Evolutionary conservation across 1,284 basidiomycete species (phyloP).

Genomic region (Puccinia polysora): DNA sequence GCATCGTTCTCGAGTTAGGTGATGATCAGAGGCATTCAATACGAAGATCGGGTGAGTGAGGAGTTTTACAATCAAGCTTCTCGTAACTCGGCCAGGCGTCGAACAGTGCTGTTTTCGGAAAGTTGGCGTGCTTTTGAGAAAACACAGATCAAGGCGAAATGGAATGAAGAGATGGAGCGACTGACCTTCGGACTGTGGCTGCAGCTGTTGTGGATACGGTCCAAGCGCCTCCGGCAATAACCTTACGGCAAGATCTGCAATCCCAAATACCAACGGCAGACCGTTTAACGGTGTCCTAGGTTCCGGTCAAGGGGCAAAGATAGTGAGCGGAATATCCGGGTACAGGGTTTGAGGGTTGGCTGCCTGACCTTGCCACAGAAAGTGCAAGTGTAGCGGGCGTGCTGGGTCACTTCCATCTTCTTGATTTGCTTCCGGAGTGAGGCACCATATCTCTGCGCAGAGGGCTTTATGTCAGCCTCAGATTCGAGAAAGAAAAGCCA

Average conservation of each 20-base stretch:
- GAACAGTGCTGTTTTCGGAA: constrained; percentile 44
- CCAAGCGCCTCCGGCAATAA: constrained; percentile 97
- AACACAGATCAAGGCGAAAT: not conserved
- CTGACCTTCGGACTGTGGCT: constrained; percentile 90
- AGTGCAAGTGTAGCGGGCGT: constrained; percentile 84
- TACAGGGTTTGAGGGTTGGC: not conserved
- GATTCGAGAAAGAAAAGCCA: not conserved
- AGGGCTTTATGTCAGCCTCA: constrained; percentile 43
- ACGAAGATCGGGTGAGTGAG: not conserved
- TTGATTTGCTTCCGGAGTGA: constrained; percentile 87
- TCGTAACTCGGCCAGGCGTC: constrained; percentile 40
- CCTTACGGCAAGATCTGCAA: constrained; percentile 90
- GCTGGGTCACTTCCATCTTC: constrained; percentile 93
- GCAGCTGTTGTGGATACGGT: constrained; percentile 94
- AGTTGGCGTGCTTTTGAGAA: constrained; percentile 45
- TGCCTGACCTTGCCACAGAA: constrained; percentile 86
- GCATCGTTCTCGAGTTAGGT: too few species aligned
- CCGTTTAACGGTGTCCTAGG: constrained; percentile 89
- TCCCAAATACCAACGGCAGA: constrained; percentile 97
- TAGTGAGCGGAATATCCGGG: not conserved
- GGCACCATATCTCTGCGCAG: constrained; percentile 90
- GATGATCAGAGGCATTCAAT: too few species aligned
- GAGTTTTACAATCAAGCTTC: constrained; percentile 27
- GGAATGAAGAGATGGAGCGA: constrained; percentile 13
- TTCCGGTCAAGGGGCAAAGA: not conserved